phyloP scores from a whole-genome alignment of 2,329 filamentous ascomycete species.

The Fusarium fracticaudum region DNA sequence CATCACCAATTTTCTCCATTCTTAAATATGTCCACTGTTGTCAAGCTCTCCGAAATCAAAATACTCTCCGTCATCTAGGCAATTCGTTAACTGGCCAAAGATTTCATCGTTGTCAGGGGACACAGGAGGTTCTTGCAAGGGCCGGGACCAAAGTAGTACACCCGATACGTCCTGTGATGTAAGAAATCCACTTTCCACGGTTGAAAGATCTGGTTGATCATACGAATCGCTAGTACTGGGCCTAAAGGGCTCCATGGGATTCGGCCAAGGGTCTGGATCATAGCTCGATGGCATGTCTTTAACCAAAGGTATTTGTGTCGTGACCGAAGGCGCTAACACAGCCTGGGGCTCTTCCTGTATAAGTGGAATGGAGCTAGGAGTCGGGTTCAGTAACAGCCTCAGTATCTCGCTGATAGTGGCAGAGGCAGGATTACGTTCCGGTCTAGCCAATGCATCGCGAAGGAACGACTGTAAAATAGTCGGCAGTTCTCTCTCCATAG shows the following conservation, averaged over 20 bases:
- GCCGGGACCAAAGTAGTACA: background rate
- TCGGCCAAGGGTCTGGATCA: background rate
- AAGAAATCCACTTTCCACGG: too few relatives aligned
- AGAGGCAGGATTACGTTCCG: accelerated
- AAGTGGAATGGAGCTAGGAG: accelerated
- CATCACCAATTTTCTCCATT: accelerated
- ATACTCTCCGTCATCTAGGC: background rate
- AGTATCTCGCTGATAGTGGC: background rate
- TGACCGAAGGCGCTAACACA: accelerated
- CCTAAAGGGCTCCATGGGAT: background rate
- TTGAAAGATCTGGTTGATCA: background rate
- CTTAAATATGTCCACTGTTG: accelerated
- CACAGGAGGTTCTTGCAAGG: background rate
- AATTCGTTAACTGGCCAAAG: background rate
- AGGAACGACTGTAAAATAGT: accelerated
- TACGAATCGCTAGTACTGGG: background rate
- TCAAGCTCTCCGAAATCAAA: background rate
- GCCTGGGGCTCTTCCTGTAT: accelerated
- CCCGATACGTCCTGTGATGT: too few relatives aligned
- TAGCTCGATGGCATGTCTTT: accelerated
- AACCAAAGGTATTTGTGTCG: accelerated
- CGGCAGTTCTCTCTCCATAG: background rate
- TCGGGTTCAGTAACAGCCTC: accelerated
- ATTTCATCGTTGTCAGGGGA: accelerated
- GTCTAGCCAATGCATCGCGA: accelerated